Base-by-base conservation (phyloP, 768 basidiomycete genomes). In the Auriscalpium orientale region DNA sequence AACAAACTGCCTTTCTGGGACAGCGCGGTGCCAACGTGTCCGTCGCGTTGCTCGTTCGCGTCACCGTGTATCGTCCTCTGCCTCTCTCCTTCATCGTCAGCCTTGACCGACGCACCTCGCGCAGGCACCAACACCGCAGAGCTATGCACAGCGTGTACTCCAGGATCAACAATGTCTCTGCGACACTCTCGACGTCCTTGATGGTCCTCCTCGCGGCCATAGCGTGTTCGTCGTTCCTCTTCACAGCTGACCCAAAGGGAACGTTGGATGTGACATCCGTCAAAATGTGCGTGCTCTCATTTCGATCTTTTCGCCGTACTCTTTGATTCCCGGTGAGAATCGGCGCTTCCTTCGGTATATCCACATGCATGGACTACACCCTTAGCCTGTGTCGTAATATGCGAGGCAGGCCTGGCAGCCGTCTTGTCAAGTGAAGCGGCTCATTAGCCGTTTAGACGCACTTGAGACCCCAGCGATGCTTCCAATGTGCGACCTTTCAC, bases 161-260 rank as follows among this genome's bases (percentile, higher is more conserved):
- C 33, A 79, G 91, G 54, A 66, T 88, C 62, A 92, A 89, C 72
- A 88, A 86, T 68, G 67, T 82, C 62, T 87, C 85, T 22, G 81
- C 86, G 6, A 75, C 88, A 55, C 75, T 91, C 56, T 88, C 88
- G 7, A 82, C 86, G 15, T 90, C 86, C 65, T 69, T 84, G 61
- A 87, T 91, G 84, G 77, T 74, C 7, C 75, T 91, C 21, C 75
- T 91, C 40, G 82, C 72, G 0, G 77, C 81, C 58, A 81, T 95
- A 51, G 82, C 93, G 0, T 67, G 91, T 8, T 87, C 89, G 2
- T 85, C 90, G 1, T 78, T 89, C 59, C 54, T 87, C 43, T 80
- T 89, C 66, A 76, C 73, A 6, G 75, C 82, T 12, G 70, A 79
- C 46, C 78, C 88, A 1, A 76, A 77, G 49, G 86, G 84, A 20